Evolutionary conservation across 2,329 filamentous ascomycete genomes (phyloP), one percentile per base, ranked within the genome.

Genomic region (Aspergillus hiratsukae): DNA sequence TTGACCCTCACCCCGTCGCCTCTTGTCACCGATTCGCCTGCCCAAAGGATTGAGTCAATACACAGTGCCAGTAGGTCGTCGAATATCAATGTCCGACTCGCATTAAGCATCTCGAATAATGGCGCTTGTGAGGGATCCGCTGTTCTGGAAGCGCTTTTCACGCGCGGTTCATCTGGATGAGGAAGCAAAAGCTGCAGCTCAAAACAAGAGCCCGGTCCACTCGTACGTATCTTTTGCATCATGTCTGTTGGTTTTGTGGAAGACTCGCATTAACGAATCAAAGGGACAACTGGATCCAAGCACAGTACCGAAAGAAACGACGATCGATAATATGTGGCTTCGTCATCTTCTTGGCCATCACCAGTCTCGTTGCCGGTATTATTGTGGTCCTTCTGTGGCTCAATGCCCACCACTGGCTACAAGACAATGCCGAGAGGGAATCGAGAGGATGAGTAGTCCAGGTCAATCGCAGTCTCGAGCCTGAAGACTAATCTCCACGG

Each of bases 141-240:
- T 75, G 50, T 86, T 85, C 72, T 86, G 83, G 83, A 78, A 78
- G 55, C 80, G 83, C 63, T 85, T 85, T 74, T 83, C 80, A 57
- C 69, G 76, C 51, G 83, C 83, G 40, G 80, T 84, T 1, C 83
- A 84, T 65, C 69, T 77, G 52, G 81, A 84, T 61, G 82, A 84
- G 63, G 76, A 80, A 61, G 67, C 68, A 3, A 70, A 68, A 48
- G 59, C 62, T 9, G 46, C 58, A 4, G 29, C 52, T 23, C 60
- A 63, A 11, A 60, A 58, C 5, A 60, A 62, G 28, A 60, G 67
- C 50, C 29, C 56, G 29, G 50, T 53, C 29, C 61, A 61, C 56
- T 58, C 66, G 65, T 69, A 66, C 31, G 60, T 52, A 7, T 23
- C 23, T n/a, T n/a, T n/a, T 5, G 4, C 35, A 11, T 28, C 17